Conservation (phyloP, 2,329 filamentous ascomycete genomes). For the Gaeumannomyces sp. region DNA sequence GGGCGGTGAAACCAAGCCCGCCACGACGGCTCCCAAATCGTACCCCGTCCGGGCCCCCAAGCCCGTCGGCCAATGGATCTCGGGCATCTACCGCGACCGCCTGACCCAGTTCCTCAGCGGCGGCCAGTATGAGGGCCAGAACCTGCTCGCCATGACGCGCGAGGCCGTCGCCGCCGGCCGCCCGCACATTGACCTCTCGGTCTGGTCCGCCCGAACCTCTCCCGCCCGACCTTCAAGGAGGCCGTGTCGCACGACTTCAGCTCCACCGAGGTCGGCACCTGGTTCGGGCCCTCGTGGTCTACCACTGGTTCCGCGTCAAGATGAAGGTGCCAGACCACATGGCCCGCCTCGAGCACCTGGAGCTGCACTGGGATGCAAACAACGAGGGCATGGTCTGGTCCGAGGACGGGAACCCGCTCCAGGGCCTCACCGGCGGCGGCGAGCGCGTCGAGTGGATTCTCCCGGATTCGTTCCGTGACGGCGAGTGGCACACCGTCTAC, state of each 20-base stretch:
- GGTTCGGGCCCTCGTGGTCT: constrained; percentile 91
- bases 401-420: constrained; percentile 79
- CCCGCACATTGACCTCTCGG: constrained; percentile 75
- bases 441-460: constrained; percentile 91
- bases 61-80: constrained; percentile 20
- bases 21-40: constrained; percentile 10
- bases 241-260: constrained; percentile 70
- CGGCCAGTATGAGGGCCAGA: constrained; percentile 20
- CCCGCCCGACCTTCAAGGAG: constrained; percentile 80
- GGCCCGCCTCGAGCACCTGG: constrained; percentile 62
- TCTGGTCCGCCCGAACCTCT: constrained; percentile 78
- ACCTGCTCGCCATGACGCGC: constrained; percentile 54
- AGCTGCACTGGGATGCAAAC: constrained; percentile 93
- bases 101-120: constrained; percentile 18
- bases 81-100: constrained; percentile 18
- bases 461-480: constrained; percentile 73
- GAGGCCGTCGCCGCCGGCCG: constrained; percentile 61
- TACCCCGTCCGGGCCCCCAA: constrained; percentile 19
- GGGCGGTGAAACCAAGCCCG: constrained; percentile 17
- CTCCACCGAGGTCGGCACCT: constrained; percentile 66
- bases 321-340: constrained; percentile 72
- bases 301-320: constrained; percentile 95
- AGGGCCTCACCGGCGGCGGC: constrained; percentile 84
- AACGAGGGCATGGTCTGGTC: constrained; percentile 95
- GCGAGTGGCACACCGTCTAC: constrained; percentile 82